Evolutionary conservation across 139 green algal genomes (phyloP), one percentile per base, ranked within the genome.

Genomic region (Closterium sp.): DNA sequence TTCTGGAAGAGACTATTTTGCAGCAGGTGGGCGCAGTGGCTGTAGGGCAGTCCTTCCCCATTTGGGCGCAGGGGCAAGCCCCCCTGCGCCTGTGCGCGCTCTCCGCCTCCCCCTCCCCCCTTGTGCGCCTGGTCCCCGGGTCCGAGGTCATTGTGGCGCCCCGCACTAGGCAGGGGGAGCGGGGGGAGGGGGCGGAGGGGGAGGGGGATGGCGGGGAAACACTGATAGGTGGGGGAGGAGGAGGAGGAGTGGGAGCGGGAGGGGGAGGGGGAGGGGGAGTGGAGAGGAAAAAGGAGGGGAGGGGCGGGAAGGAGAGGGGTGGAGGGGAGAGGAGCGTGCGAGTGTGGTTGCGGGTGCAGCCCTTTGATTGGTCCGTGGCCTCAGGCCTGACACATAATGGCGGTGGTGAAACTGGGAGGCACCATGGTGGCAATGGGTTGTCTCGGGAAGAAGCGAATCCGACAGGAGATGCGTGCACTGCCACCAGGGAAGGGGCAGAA

Each of bases 1-100:
- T 95, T 43, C 90, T 98, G 85, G 97, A 98, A 85, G 94, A 96
- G n/a, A 91, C 95, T 55, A 88, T 98, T 88, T 94, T 97, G 34
- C 91, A 90, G 19, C 92, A 94, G 87, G 91, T 96, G 23, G 96
- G 95, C 21, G 95, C 98, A n/a, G 93, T 97, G 28, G 86, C 87
- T 8, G 64, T 90, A 3, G 95, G 94, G 2, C 95, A 98, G 94
- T 85, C 90, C 1, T 94, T 98, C 81, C 94, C 95, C 1, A 85
- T 97, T 28, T 98, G 96, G 95, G 91, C 96, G 3, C 94, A 94
- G 10, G 81, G 86, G 16, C 89, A 91, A 0, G 84, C 90, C 1
- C 43, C 19, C 12, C 92, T 94, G n/a, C 23, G 12, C 23, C 66
- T 94, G 31, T 33, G 38, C 19, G 83, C 88, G 23, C 9, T 91